phyloP scores from a whole-genome alignment of 1,284 basidiomycete genomes.

The Sporisorium graminicola region DNA sequence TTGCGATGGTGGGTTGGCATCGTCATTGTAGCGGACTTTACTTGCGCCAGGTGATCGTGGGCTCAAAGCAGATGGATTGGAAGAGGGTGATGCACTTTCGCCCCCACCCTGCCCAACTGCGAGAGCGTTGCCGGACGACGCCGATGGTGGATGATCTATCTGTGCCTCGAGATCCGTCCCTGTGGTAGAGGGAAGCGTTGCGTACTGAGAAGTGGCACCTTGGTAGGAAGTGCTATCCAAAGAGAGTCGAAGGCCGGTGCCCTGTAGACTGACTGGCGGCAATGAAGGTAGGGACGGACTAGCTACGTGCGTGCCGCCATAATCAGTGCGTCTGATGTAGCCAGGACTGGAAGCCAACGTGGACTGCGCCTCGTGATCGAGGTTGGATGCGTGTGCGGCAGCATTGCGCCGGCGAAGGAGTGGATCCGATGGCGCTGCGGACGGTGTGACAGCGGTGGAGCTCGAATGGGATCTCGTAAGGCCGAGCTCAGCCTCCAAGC shows the following conservation, averaged over 20 bases:
- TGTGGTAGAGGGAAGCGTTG: neutral
- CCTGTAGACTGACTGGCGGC: slow-evolving; percentile 38
- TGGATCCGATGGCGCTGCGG: slow-evolving; percentile 11
- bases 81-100: neutral
- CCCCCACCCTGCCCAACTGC: neutral
- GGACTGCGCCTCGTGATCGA: slow-evolving; percentile 9
- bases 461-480: slow-evolving; percentile 20
- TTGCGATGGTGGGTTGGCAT: neutral
- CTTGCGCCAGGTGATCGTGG: neutral
- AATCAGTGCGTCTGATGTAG: slow-evolving; percentile 29
- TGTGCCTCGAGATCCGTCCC: slow-evolving; percentile 30
- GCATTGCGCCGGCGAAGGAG: slow-evolving; percentile 14
- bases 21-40: slow-evolving; percentile 16
- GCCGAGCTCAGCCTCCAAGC: slow-evolving; percentile 19
- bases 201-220: neutral
- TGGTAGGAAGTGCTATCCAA: slow-evolving; percentile 21
- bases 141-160: neutral
- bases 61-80: neutral
- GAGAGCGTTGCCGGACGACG: neutral
- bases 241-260: slow-evolving; percentile 39
- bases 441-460: slow-evolving; percentile 19
- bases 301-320: slow-evolving; percentile 24
- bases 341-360: slow-evolving; percentile 29
- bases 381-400: neutral
- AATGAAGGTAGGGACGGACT: slow-evolving; percentile 15